phyloP scores from a whole-genome alignment of 2,329 filamentous ascomycete species.

The Trichothecium sympodiale region DNA sequence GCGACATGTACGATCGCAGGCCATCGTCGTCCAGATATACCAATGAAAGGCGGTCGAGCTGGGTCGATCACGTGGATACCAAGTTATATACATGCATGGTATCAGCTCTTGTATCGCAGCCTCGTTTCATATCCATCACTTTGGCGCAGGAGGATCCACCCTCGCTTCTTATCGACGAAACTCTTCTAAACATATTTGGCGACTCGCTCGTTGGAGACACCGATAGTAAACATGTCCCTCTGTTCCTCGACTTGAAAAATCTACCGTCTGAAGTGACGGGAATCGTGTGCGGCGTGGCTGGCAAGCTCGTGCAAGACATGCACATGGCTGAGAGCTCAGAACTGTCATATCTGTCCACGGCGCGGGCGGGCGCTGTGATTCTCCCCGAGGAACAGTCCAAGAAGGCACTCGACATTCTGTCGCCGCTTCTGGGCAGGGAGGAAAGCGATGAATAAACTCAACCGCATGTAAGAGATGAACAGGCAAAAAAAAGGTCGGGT shows the following conservation, averaged over 20 bases:
- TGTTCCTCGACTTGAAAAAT: conserved; percentile 74
- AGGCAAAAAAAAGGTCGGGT: too few species aligned
- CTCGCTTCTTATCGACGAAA: conserved; percentile 61
- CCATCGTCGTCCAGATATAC: not conserved
- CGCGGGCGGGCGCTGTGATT: conserved; percentile 80
- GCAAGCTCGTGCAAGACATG: conserved; percentile 66
- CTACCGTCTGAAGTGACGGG: conserved; percentile 82
- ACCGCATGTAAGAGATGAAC: too few species aligned
- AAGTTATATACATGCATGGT: conserved; percentile 53
- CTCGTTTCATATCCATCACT: conserved; percentile 62
- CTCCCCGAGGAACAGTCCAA: conserved; percentile 63
- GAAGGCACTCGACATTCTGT: conserved; percentile 63
- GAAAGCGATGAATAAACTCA: too few species aligned
- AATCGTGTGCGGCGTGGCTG: conserved; percentile 89
- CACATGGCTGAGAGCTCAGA: conserved; percentile 49
- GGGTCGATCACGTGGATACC: conserved; percentile 51
- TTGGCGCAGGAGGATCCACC: conserved; percentile 64
- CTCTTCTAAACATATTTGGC: conserved; percentile 53
- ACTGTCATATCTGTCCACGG: conserved; percentile 84
- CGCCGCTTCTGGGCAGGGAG: conserved; percentile 31
- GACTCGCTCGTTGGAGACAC: conserved; percentile 68
- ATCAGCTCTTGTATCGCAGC: conserved; percentile 49
- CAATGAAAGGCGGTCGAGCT: conserved; percentile 27
- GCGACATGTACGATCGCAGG: conserved; percentile 10
- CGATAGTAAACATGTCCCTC: conserved; percentile 65